Percentiles rank a stretch among this genome's conserved stretches.
These are phyloP conservation scores for Yarrowia porcina DNA, from an alignment of 805 yeast genomes.

Conservation along the genomic window DNA sequence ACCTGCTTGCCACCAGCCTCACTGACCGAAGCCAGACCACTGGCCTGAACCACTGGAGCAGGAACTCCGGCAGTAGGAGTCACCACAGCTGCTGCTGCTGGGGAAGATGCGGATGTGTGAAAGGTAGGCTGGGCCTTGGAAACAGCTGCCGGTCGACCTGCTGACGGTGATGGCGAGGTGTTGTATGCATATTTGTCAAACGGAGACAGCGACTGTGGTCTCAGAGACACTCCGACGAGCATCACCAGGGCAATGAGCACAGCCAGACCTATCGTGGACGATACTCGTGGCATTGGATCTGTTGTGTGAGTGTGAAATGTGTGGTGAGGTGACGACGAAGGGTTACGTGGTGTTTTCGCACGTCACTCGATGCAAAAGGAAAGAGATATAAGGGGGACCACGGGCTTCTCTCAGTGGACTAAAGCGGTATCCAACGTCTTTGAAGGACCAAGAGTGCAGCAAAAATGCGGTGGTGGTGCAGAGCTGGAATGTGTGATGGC, in stretches of 20 bases:
- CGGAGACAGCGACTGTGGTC: background rate
- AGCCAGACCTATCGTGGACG: slow-evolving; percentile 15
- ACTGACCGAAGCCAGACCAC: background rate
- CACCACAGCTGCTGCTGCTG: background rate
- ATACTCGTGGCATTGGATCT: slow-evolving; percentile 1
- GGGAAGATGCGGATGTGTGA: background rate
- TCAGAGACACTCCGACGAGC: slow-evolving; percentile 1
- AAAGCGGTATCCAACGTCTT: background rate
- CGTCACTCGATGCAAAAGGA: background rate
- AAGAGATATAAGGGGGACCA: background rate
- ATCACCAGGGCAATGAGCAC: slow-evolving; percentile 7
- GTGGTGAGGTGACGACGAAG: background rate
- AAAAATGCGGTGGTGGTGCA: background rate
- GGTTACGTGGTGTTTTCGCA: background rate
- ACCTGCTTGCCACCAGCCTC: background rate
- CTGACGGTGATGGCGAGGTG: background rate
- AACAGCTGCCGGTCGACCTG: background rate
- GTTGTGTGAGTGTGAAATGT: background rate
- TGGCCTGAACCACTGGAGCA: background rate
- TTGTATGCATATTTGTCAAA: slow-evolving; percentile 16
- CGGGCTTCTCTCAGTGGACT: background rate
- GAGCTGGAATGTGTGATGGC: background rate
- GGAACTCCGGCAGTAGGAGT: background rate
- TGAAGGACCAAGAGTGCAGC: background rate
- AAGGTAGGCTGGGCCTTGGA: background rate